Conservation (phyloP, 768 basidiomycete genomes). For the Roridomyces roridus region DNA sequence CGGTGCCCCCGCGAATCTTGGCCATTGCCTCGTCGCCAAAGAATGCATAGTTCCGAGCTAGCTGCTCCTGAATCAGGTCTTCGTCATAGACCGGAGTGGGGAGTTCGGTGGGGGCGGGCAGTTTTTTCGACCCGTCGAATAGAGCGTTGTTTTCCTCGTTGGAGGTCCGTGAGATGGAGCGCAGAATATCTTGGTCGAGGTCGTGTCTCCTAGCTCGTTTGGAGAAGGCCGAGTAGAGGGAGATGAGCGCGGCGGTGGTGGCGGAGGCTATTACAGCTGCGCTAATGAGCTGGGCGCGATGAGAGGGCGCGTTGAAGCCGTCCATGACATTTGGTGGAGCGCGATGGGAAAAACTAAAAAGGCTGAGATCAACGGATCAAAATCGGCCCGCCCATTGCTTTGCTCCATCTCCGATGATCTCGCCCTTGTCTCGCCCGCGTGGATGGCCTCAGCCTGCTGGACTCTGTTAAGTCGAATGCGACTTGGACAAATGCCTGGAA, state of each 20-base stretch:
- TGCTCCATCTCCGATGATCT: too few relatives aligned
- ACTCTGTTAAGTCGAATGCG: too few relatives aligned
- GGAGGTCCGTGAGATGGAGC: slow-evolving; percentile 48
- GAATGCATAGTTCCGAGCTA: slow-evolving; percentile 94
- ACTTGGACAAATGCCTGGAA: too few relatives aligned
- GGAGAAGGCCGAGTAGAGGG: slow-evolving; percentile 59
- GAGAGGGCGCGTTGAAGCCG: slow-evolving; percentile 50
- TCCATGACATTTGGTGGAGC: slow-evolving; percentile 36
- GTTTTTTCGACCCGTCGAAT: neutral
- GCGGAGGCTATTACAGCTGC: slow-evolving; percentile 71
- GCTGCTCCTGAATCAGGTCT: slow-evolving; percentile 83
- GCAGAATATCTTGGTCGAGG: slow-evolving; percentile 62
- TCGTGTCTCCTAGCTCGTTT: slow-evolving; percentile 55
- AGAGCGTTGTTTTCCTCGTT: neutral
- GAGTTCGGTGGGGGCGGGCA: neutral
- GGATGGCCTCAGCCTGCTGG: too few relatives aligned
- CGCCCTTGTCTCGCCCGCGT: too few relatives aligned
- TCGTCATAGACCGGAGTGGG: slow-evolving; percentile 61
- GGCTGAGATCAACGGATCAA: too few relatives aligned
- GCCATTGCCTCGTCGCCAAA: slow-evolving; percentile 90
- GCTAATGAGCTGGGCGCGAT: slow-evolving; percentile 67
- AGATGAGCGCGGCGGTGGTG: slow-evolving; percentile 63
- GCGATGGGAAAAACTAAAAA: too few relatives aligned
- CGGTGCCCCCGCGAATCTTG: slow-evolving; percentile 72
- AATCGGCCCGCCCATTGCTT: too few relatives aligned